Evolutionary conservation across 140 eudicot genomes (phyloP), one percentile per base, ranked within the genome.

Genomic region (Anethum foeniculum): DNA sequence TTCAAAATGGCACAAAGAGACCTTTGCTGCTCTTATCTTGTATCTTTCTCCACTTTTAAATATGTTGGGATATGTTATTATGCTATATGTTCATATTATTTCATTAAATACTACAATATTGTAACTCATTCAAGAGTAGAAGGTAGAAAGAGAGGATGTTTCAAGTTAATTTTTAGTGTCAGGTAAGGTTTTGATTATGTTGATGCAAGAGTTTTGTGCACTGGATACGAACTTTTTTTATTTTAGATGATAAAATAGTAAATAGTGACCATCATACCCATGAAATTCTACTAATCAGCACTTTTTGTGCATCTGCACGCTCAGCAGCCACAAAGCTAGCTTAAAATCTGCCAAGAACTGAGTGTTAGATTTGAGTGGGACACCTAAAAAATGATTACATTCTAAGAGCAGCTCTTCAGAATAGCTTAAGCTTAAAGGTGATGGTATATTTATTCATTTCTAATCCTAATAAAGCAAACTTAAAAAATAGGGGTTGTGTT

Each of bases 321-420:
- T 27, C 6, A 28, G 43, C 74, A 67, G 3, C 74, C 74, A 67
- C 43, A 67, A 30, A 67, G 11, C 74, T 67, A 14, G 23, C 58
- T 10, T n/a, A 74, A 73, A 28, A 25, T 43, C 41, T 46, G 56
- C 52, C 79, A 39, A 14, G 10, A 39, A 41, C 16, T 41, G 76
- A 36, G 49, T 72, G 77, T 72, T 72, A 72, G 34, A 23, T 67
- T 67, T 67, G 43, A 28, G 41, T 67, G 41, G 34, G 77, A 51
- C 25, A 41, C 28, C 48, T 39, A 5, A 10, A 71, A 12, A 19
- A 15, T 72, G 16, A 75, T 39, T 46, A 75, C 47, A 25, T 75
- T 14, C 34, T 60, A 21, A 46, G n/a, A 47, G 3, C 34, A 43
- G 38, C 79, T 27, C 62, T 14, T 21, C 52, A 46, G 51, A 47